Evolutionary conservation across 2,329 filamentous ascomycete genomes (phyloP).

Genomic region (Aspergillus puulaauensis): DNA sequence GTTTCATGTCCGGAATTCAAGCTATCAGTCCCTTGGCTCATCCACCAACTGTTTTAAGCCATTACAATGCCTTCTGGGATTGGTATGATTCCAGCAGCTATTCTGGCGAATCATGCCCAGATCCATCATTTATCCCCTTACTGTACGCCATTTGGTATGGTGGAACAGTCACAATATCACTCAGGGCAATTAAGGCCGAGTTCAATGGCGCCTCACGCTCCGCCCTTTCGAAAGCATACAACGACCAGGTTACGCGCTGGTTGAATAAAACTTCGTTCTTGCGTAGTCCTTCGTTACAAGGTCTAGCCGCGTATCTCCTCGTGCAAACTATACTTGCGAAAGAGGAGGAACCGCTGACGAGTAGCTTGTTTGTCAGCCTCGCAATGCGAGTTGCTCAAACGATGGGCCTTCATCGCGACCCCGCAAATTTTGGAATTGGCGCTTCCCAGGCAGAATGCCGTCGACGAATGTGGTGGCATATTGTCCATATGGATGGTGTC

Average conservation of each 20-base stretch:
- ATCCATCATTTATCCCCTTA: slow-evolving; percentile 45
- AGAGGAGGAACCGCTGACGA: slow-evolving; percentile 50
- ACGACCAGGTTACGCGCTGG: slow-evolving; percentile 46
- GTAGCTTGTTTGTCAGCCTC: slow-evolving; percentile 49
- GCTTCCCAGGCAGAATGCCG: slow-evolving; percentile 47
- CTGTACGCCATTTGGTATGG: slow-evolving; percentile 50
- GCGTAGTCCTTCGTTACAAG: slow-evolving; percentile 45
- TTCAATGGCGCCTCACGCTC: slow-evolving; percentile 38
- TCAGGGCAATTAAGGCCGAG: slow-evolving; percentile 41
- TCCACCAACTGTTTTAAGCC: slow-evolving; percentile 41
- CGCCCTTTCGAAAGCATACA: slow-evolving; percentile 37
- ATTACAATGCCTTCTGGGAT: slow-evolving; percentile 47
- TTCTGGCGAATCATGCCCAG: slow-evolving; percentile 37
- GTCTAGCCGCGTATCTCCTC: slow-evolving; percentile 48
- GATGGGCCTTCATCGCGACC: slow-evolving; percentile 51
- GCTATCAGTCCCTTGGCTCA: slow-evolving; percentile 47
- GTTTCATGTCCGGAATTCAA: slow-evolving; percentile 48
- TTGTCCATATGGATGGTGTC: slow-evolving; percentile 50
- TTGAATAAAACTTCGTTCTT: slow-evolving; percentile 46
- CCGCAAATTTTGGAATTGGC: slow-evolving; percentile 47
- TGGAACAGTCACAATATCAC: slow-evolving; percentile 47
- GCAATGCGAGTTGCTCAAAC: slow-evolving; percentile 49
- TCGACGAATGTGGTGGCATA: slow-evolving; percentile 50
- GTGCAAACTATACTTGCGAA: slow-evolving; percentile 48
- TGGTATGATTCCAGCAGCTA: slow-evolving; percentile 44